Base-by-base conservation (phyloP, 2,329 filamentous ascomycete genomes). In the Fusarium coffeatum region DNA sequence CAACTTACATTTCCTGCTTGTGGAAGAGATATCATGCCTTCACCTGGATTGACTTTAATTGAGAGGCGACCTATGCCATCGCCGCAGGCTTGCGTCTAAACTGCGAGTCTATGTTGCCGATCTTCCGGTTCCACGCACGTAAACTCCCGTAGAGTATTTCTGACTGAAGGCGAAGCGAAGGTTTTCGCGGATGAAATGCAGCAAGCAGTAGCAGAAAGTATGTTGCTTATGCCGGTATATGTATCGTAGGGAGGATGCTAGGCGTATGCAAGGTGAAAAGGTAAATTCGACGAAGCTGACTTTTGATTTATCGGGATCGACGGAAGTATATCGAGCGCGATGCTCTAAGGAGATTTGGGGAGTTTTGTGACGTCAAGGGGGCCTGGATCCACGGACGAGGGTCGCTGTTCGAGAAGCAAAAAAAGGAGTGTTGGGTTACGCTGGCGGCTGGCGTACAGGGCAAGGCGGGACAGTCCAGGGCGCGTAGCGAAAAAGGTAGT, bases 1-100 rank as follows among this genome's bases (percentile, higher is more conserved):
- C 43, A 47, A 68, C 74, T 72, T 63, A 76, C 74, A 55, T 73
- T 67, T 71, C 48, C 50, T 70, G 61, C 43, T 66, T 54, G 67
- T 67, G 59, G 64, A 68, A 66, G 64, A 73, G 71, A 64, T 75
- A 72, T 57, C 74, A 76, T 76, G 68, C 71, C 74, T 75, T 75
- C 74, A 56, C 68, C 66, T 60, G 56, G 42, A 59, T 22, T 60
- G 43, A 61, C 56, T 63, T 61, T 60, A 62, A 72, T 58, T 70
- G 42, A 58, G 64, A 65, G 65, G 63, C 59, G 61, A 68, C 54
- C 65, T 76, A 75, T 68, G 71, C 74, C 74, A 76, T 76, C 63
- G 58, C 73, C 71, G 69, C 68, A 56, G 55, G 55, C 40, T 66
- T 49, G 49, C 25, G 53, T 54, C 54, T 32, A 62, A 53, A 25